phyloP scores from a whole-genome alignment of 73 alveolate species.

The Paramecium primaurelia region DNA sequence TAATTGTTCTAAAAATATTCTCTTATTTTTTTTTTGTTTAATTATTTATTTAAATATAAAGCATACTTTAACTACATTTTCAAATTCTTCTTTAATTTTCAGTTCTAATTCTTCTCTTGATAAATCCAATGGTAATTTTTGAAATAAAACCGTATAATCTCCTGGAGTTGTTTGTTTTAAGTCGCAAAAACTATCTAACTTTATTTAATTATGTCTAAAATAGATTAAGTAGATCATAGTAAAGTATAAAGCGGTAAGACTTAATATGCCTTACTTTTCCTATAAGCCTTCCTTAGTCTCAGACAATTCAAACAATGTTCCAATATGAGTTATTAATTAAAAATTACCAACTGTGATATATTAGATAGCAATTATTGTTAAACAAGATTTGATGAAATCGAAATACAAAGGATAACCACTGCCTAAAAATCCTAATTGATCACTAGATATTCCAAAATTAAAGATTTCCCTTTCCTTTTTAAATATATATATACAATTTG shows the following conservation, averaged over 20 bases:
- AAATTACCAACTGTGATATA: constrained; percentile 9
- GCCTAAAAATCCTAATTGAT: background rate
- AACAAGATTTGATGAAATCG: background rate
- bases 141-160: background rate
- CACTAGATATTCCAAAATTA: background rate
- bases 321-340: background rate
- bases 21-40: background rate
- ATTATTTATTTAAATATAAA: background rate
- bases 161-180: background rate
- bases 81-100: background rate
- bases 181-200: background rate
- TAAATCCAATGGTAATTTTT: background rate
- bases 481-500: background rate
- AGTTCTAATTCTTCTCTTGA: background rate
- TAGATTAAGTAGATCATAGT: background rate
- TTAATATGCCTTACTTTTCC: background rate
- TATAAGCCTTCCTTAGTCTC: background rate
- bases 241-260: background rate
- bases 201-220: background rate
- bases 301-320: background rate
- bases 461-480: background rate
- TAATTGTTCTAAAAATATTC: background rate
- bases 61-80: background rate
- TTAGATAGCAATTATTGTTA: background rate
- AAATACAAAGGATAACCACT: constrained; percentile 9